Evolutionary conservation across 1,139 yeast species (phyloP).

Genomic region (Pichia sp.): DNA sequence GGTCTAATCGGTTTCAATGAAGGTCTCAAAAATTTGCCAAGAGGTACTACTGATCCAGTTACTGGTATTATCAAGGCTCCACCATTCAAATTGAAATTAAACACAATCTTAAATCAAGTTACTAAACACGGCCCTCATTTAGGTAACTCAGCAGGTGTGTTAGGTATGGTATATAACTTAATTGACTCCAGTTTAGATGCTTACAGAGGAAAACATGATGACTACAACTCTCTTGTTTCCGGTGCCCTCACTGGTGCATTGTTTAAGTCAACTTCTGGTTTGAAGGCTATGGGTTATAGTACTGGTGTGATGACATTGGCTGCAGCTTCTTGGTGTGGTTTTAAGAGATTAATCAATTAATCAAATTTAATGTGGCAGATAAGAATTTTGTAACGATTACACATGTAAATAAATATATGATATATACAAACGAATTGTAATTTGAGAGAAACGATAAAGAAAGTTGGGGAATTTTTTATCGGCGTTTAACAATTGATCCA

Average conservation of each 20-base stretch:
- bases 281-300: conserved; percentile 81
- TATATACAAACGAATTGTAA: too few species aligned
- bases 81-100: conserved; percentile 70
- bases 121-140: conserved; percentile 94
- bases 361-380: too few species aligned
- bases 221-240: conserved; percentile 71
- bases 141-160: conserved; percentile 92
- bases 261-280: conserved; percentile 79
- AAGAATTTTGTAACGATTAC: background rate
- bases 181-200: conserved; percentile 74
- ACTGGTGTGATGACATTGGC: conserved; percentile 82
- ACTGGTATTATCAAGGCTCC: conserved; percentile 34
- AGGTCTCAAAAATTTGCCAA: conserved; percentile 72
- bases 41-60: conserved; percentile 25
- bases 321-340: conserved; percentile 89
- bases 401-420: too few species aligned
- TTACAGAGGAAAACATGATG: conserved; percentile 83
- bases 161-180: conserved; percentile 82
- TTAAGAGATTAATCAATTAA: conserved; percentile 41
- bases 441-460: background rate
- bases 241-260: conserved; percentile 93
- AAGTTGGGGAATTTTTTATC: too few species aligned
- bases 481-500: background rate
- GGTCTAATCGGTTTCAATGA: conserved; percentile 85
- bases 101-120: conserved; percentile 83